Evolutionary conservation across 169 alveolate species (phyloP), one percentile per base, ranked within the genome.

Genomic region (Theileria luwenshuni): DNA sequence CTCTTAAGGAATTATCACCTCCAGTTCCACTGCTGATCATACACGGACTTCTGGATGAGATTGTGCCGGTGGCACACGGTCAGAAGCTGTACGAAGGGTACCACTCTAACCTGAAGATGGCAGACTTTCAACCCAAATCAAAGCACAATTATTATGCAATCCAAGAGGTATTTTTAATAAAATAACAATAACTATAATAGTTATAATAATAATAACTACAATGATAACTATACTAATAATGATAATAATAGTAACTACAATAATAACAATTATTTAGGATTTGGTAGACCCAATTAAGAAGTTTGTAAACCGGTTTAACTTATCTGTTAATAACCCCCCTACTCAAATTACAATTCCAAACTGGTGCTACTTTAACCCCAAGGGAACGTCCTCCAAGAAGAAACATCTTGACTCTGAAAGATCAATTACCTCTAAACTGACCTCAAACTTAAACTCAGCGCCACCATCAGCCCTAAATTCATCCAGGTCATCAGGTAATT

Each of bases 41-140:
- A 27, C 95, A 91, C 58, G 95, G 95, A 1, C 63, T 76, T 15
- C 85, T 77, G 35, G 95, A 91, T 76, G 95, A 91, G 76, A 86
- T 91, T 28, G 86, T 91, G 23, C 90, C 90, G 41, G 90, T 86
- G 2, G 59, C 35, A 30, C 95, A 91, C 60, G 94, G 95, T 13
- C 90, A 91, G 47, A 90, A 71, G 67, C 87, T 92, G 65, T 83
- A 70, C 72, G 87, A 90, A 45, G 67, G 80, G 30, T 81, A 80
- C 69, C 65, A 80, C 23, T 79, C 86, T 35, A 84, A 89, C 33
- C 56, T 72, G 61, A 89, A 84, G 61, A 69, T 80, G 81, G 90
- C 90, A 17, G 86, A 72, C 30, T 89, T 83, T 69, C 93, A 85
- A 32, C 79, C 73, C 10, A 77, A 76, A 43, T 80, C 92, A 1